Percentiles rank a stretch among this genome's conserved stretches.
Conservation (phyloP, 108 stramenopile species). For the Skeletonema menzelii region DNA sequence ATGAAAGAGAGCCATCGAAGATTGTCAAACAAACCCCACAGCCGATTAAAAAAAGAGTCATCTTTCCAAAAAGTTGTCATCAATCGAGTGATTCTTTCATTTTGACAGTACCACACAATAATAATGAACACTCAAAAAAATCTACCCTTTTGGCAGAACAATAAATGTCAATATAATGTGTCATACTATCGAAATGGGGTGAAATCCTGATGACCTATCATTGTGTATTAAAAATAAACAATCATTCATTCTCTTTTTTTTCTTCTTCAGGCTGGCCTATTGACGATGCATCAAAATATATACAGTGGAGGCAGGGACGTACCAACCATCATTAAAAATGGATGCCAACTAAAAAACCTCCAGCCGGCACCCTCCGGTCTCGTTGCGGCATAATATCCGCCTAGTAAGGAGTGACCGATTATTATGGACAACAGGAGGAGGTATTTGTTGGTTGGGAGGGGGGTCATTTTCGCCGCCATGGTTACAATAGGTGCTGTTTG, state of each 20-base stretch:
- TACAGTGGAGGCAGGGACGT: background rate
- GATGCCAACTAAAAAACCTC: slow-evolving; percentile 82
- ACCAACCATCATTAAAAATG: slow-evolving; percentile 74
- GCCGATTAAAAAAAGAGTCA: background rate
- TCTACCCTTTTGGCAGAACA: slow-evolving; percentile 16
- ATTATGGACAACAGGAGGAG: slow-evolving; percentile 16
- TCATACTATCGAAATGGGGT: background rate
- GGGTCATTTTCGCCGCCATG: slow-evolving; percentile 39
- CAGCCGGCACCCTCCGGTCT: slow-evolving; percentile 62
- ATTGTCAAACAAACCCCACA: background rate
- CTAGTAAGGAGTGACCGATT: slow-evolving; percentile 22
- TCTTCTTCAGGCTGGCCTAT: background rate
- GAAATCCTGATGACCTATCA: slow-evolving; percentile 30
- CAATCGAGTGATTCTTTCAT: slow-evolving; percentile 7
- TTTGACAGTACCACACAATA: background rate
- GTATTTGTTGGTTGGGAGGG: slow-evolving; percentile 36
- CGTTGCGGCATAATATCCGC: slow-evolving; percentile 50
- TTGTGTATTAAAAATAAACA: slow-evolving; percentile 13
- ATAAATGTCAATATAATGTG: background rate
- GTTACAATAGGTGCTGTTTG: background rate
- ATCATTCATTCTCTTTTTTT: slow-evolving; percentile 10
- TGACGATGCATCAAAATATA: background rate
- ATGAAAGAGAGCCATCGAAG: background rate
- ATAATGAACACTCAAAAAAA: background rate
- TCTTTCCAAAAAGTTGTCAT: slow-evolving; percentile 5